Evolutionary conservation across 1,284 basidiomycete genomes (phyloP).

Genomic region (Clitocybe nebularis): DNA sequence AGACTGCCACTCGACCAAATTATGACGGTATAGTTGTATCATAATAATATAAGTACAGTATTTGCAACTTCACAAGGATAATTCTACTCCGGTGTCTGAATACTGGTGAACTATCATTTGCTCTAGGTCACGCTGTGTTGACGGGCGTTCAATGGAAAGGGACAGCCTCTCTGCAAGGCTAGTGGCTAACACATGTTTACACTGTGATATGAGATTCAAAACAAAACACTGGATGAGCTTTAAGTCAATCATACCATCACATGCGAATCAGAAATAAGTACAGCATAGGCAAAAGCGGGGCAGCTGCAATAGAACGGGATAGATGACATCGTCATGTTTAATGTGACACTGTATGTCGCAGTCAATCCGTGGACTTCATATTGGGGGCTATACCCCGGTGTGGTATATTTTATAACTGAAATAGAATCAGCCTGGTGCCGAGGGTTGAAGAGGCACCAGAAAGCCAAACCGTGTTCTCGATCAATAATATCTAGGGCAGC

Average conservation of each 20-base stretch:
- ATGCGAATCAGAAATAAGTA: slow-evolving; percentile 54
- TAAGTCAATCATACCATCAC: slow-evolving; percentile 49
- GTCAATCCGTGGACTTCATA: slow-evolving; percentile 67
- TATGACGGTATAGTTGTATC: too few relatives aligned
- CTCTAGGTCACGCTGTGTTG: slow-evolving; percentile 44
- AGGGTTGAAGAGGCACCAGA: slow-evolving; percentile 3
- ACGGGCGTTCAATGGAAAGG: slow-evolving; percentile 45
- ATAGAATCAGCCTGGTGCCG: neutral
- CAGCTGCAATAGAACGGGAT: slow-evolving; percentile 65
- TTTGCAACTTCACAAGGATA: too few relatives aligned
- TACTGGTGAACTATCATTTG: slow-evolving; percentile 25
- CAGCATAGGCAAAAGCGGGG: slow-evolving; percentile 63
- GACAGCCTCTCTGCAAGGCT: slow-evolving; percentile 51
- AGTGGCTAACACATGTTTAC: slow-evolving; percentile 73
- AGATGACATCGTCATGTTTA: slow-evolving; percentile 39
- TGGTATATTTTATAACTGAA: slow-evolving; percentile 60
- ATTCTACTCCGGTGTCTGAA: slow-evolving; percentile 2
- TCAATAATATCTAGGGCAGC: slow-evolving; percentile 74
- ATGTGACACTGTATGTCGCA: slow-evolving; percentile 57
- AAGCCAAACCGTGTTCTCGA: slow-evolving; percentile 48
- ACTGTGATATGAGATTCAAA: slow-evolving; percentile 36
- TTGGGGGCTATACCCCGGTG: slow-evolving; percentile 51
- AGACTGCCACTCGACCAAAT: too few relatives aligned
- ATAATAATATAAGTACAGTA: too few relatives aligned
- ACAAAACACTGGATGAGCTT: neutral